A percentile compares a stretch with the other conserved stretches of the same genome.
Evolutionary conservation across 192 early-diverging fungal genomes (phyloP).

Genomic region (Coemansia erecta): DNA sequence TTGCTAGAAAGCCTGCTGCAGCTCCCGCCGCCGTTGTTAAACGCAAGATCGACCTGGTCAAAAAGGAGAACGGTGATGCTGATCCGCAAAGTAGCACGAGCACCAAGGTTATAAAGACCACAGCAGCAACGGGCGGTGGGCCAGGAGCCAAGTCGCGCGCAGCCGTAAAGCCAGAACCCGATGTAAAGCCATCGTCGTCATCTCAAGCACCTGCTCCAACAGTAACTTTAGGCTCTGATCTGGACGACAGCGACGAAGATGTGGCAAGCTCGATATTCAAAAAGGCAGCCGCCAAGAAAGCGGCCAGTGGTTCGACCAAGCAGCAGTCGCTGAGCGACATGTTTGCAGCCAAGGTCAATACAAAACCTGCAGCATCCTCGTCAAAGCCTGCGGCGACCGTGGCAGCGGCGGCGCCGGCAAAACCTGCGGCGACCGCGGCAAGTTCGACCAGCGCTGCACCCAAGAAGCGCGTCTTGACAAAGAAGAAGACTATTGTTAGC

Average conservation of each 20-base stretch:
- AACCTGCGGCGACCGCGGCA: conserved; percentile 1
- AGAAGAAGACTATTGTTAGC: conserved; percentile 9
- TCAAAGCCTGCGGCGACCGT: not conserved
- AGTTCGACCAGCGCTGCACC: conserved; percentile 2
- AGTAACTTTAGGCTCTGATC: conserved; percentile 41
- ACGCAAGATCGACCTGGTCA: conserved; percentile 41
- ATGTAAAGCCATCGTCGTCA: conserved; percentile 10
- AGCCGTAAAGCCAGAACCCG: conserved; percentile 10
- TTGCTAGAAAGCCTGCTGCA: conserved; percentile 25
- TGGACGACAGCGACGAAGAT: conserved; percentile 54
- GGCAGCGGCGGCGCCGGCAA: not conserved
- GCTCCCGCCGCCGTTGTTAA: conserved; percentile 25
- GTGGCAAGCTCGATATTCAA: conserved; percentile 33
- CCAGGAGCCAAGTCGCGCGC: conserved; percentile 1
- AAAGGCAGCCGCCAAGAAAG: conserved; percentile 24
- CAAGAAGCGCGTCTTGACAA: conserved; percentile 6
- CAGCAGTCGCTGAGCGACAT: conserved; percentile 29
- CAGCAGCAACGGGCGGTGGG: not conserved
- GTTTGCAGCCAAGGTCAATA: conserved; percentile 19
- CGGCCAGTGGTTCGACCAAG: conserved; percentile 5
- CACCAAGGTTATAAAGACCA: conserved; percentile 21
- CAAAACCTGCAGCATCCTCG: not conserved
- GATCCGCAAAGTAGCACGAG: not conserved
- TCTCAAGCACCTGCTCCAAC: conserved; percentile 6
- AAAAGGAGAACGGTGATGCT: conserved; percentile 18